Evolutionary conservation across 495 filamentous ascomycete genomes (phyloP).

Genomic region (Penicillium paradoxum): DNA sequence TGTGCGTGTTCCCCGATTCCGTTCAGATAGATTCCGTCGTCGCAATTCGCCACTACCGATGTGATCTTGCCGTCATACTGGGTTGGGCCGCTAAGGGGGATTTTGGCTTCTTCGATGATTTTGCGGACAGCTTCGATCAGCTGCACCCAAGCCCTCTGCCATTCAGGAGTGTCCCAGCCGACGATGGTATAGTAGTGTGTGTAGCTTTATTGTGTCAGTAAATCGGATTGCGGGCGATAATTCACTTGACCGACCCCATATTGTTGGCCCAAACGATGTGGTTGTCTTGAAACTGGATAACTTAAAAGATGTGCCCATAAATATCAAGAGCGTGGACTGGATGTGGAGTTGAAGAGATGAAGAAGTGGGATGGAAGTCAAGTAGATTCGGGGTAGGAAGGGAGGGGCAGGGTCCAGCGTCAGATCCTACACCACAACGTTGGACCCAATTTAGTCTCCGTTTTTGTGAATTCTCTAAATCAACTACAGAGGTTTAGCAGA

Average conservation of each 20-base stretch:
- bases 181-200: constrained; percentile 14
- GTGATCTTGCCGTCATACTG: neutral
- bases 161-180: constrained; percentile 7
- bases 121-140: constrained; percentile 11
- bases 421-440: too few relatives aligned
- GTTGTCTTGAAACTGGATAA: neutral
- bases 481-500: too few relatives aligned
- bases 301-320: too few relatives aligned
- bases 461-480: too few relatives aligned
- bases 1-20: constrained; percentile 1
- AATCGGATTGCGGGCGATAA: neutral
- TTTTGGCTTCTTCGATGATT: constrained; percentile 8
- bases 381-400: too few relatives aligned
- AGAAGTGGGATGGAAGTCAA: too few relatives aligned
- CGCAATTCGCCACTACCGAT: neutral
- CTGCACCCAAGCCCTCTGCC: constrained; percentile 12
- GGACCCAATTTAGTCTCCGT: too few relatives aligned
- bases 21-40: constrained; percentile 11
- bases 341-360: too few relatives aligned
- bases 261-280: neutral
- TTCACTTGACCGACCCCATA: neutral
- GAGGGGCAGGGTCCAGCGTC: too few relatives aligned
- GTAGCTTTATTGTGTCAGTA: constrained; percentile 2
- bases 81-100: neutral
- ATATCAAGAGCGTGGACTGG: too few relatives aligned